Percentiles rank a stretch among this genome's conserved stretches.
These are phyloP conservation scores for Rosa lucieae DNA, from an alignment of 306 rosid genomes.

Conservation along the genomic window DNA sequence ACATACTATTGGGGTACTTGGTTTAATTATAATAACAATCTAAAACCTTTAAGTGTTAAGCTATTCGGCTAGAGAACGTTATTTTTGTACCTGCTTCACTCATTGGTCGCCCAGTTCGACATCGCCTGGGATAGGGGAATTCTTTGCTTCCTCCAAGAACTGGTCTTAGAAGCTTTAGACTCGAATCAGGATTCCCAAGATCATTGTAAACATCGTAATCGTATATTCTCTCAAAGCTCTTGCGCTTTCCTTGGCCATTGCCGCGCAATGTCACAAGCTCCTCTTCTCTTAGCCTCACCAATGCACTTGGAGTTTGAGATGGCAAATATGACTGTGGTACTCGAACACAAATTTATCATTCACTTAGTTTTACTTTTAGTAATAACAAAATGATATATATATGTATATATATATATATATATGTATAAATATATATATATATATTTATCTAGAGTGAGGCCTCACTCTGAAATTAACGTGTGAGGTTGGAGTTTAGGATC, in stretches of 20 bases:
- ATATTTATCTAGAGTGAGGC: too few species aligned
- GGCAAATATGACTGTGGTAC: constrained; percentile 47
- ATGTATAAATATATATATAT: too few species aligned
- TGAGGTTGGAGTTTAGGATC: too few species aligned
- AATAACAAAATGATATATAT: too few species aligned
- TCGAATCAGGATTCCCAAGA: constrained; percentile 39
- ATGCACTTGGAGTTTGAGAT: constrained; percentile 39
- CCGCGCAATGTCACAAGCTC: constrained; percentile 46
- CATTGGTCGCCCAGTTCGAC: constrained; percentile 38
- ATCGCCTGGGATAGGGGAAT: constrained; percentile 39
- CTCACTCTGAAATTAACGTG: too few species aligned
- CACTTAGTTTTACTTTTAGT: background rate
- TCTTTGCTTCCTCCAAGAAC: constrained; percentile 36
- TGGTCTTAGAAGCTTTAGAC: constrained; percentile 26
- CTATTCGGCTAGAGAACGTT: background rate
- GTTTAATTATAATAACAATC: background rate
- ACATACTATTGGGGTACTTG: background rate
- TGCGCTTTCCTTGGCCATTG: constrained; percentile 42
- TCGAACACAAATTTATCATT: background rate
- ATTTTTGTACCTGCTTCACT: background rate
- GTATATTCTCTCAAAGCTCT: constrained; percentile 38
- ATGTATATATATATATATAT: too few species aligned
- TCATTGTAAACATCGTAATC: constrained; percentile 58
- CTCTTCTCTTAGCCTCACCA: constrained; percentile 38
- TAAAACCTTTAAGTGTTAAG: background rate